Conservation (phyloP, 345 rosid species). For the Gossypium arboreum region DNA sequence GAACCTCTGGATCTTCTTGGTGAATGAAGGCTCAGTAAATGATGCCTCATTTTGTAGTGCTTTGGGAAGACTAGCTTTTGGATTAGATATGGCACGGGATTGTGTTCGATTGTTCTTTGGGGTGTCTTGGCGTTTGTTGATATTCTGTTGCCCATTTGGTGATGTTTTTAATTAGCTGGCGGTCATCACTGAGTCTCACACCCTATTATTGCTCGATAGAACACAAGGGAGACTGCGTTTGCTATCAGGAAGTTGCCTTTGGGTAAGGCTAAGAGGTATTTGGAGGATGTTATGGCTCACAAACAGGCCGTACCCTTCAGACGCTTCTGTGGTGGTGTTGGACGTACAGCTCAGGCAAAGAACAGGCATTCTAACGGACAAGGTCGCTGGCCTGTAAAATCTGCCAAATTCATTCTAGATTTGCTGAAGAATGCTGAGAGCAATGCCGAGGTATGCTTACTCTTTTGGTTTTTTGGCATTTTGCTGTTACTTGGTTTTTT, state of each 20-base stretch:
- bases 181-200: background rate
- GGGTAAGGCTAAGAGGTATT: slow-evolving; percentile 86
- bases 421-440: slow-evolving; percentile 95
- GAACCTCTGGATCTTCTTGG: slow-evolving; percentile 34
- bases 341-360: slow-evolving; percentile 99
- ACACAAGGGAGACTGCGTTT: slow-evolving; percentile 90
- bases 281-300: slow-evolving; percentile 94
- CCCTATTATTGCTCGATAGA: slow-evolving; percentile 29
- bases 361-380: slow-evolving; percentile 95
- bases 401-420: slow-evolving; percentile 84
- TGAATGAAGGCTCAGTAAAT: slow-evolving; percentile 53
- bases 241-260: slow-evolving; percentile 81
- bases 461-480: background rate
- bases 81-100: background rate
- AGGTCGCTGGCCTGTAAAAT: slow-evolving; percentile 94
- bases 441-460: slow-evolving; percentile 69
- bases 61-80: background rate
- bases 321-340: slow-evolving; percentile 90
- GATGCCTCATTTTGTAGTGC: slow-evolving; percentile 28
- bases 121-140: background rate
- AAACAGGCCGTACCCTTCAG: slow-evolving; percentile 99
- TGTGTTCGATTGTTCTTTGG: background rate
- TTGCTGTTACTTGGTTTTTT: no score
- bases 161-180: background rate
- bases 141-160: background rate